Percentiles rank a stretch among this genome's conserved stretches.
phyloP scores from a whole-genome alignment of 441 rosid species.

The Aleurites moluccanus region DNA sequence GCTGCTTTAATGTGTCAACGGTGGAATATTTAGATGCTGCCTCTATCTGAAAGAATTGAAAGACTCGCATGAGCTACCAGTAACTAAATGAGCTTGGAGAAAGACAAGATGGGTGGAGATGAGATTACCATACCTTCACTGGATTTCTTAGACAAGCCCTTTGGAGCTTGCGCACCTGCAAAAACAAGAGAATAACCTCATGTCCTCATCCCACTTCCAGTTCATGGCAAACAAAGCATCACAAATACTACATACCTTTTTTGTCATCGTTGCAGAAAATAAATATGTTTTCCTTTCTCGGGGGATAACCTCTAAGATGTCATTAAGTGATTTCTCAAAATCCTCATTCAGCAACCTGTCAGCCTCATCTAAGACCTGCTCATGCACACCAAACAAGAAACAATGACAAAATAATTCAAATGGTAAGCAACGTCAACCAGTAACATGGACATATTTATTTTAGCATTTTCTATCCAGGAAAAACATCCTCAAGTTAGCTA shows the following conservation, averaged over 20 bases:
- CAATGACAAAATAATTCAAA: slow-evolving; percentile 4
- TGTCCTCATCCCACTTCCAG: not conserved
- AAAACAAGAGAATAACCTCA: slow-evolving; percentile 20
- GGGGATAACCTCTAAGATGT: slow-evolving; percentile 72
- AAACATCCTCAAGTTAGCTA: not conserved
- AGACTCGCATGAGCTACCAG: slow-evolving; percentile 17
- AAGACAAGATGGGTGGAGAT: not conserved
- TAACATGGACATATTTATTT: not conserved
- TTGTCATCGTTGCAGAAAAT: slow-evolving; percentile 98
- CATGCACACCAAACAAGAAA: slow-evolving; percentile 16
- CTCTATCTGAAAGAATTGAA: slow-evolving; percentile 60
- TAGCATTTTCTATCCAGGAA: not conserved
- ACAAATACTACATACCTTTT: slow-evolving; percentile 52
- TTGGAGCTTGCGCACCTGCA: slow-evolving; percentile 87
- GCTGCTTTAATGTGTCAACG: slow-evolving; percentile 88
- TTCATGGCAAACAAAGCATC: not conserved
- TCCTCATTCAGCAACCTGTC: slow-evolving; percentile 95
- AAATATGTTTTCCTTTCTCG: slow-evolving; percentile 69
- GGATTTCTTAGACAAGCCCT: slow-evolving; percentile 92
- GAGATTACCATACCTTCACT: slow-evolving; percentile 61
- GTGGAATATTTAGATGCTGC: slow-evolving; percentile 93
- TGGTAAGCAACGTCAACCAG: not conserved
- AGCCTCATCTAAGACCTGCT: slow-evolving; percentile 95
- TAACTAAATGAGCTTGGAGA: not conserved
- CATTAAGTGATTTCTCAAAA: slow-evolving; percentile 88